phyloP scores from a whole-genome alignment of 345 rosid species.

The Heritiera littoralis region DNA sequence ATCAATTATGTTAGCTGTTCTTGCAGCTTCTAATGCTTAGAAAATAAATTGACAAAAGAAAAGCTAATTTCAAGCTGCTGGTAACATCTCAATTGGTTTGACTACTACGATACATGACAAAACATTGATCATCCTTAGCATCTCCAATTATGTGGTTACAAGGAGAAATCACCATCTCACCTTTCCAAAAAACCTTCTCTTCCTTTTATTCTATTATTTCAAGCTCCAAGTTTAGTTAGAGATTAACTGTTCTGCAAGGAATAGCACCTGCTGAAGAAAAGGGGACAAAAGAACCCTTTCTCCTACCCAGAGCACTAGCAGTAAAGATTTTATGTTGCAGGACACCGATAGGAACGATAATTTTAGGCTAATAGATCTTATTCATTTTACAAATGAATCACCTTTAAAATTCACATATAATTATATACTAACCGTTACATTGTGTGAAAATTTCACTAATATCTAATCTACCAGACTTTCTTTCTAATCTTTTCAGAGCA shows the following conservation, averaged over 20 bases:
- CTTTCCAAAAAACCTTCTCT: neutral
- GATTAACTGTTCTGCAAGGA: too few relatives aligned
- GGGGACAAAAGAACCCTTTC: neutral
- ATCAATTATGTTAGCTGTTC: neutral
- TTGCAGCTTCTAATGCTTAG: neutral
- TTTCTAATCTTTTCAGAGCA: neutral
- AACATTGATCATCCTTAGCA: neutral
- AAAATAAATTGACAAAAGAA: neutral
- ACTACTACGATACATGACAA: neutral
- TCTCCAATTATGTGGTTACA: neutral
- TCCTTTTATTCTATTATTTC: neutral
- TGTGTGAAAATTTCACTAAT: neutral
- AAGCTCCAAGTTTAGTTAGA: neutral
- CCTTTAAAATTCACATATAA: neutral
- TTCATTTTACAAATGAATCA: neutral
- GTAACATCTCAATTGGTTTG: neutral
- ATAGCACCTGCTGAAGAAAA: neutral
- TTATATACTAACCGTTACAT: neutral
- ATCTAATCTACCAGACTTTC: neutral
- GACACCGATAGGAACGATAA: neutral
- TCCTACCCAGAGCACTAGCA: neutral
- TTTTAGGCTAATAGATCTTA: neutral
- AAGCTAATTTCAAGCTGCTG: constrained; percentile 6
- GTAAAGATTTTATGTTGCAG: neutral
- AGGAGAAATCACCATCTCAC: neutral